These are phyloP conservation scores for Penicillium waksmanii DNA, from an alignment of 495 filamentous ascomycete genomes.

Conservation along the genomic window DNA sequence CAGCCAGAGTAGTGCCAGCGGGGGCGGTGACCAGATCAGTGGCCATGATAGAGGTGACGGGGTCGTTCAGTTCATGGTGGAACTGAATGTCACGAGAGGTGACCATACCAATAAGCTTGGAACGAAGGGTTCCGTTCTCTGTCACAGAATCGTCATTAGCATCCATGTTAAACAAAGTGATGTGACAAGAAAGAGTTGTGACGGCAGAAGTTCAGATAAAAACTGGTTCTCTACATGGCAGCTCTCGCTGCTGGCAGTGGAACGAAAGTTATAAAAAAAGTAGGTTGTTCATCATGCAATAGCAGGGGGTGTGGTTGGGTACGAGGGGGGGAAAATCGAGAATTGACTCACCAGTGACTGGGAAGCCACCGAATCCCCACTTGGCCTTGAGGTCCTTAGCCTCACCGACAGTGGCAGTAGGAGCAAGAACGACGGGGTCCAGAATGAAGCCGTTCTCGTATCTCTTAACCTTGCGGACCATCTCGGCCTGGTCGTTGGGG, in stretches of 20 bases:
- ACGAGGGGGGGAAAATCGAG: slow-evolving; percentile 11
- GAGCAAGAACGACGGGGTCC: slow-evolving; percentile 90
- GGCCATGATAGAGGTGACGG: slow-evolving; percentile 91
- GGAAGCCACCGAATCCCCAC: slow-evolving; percentile 99
- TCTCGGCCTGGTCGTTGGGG: slow-evolving; percentile 91
- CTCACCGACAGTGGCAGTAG: slow-evolving; percentile 85
- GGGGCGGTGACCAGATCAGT: slow-evolving; percentile 92
- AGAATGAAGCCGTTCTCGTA: slow-evolving; percentile 99
- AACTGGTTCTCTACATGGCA: slow-evolving; percentile 76
- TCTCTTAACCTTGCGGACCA: slow-evolving; percentile 98
- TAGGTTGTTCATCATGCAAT: slow-evolving; percentile 71
- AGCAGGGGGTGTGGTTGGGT: slow-evolving; percentile 13
- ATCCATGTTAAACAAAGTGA: slow-evolving; percentile 25
- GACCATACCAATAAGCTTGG: slow-evolving; percentile 94
- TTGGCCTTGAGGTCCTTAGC: slow-evolving; percentile 91
- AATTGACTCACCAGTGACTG: slow-evolving; percentile 85
- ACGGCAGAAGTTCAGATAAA: slow-evolving; percentile 39
- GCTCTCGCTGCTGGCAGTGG: slow-evolving; percentile 85
- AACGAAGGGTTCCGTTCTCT: slow-evolving; percentile 93
- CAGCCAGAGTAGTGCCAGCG: slow-evolving; percentile 77
- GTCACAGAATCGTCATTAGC: slow-evolving; percentile 31
- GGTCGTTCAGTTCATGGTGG: slow-evolving; percentile 66
- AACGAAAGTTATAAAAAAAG: slow-evolving; percentile 98
- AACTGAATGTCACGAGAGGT: slow-evolving; percentile 98
- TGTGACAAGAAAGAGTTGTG: slow-evolving; percentile 27